phyloP scores from a whole-genome alignment of 2,329 filamentous ascomycete species.

The Aspergillus jensenii region DNA sequence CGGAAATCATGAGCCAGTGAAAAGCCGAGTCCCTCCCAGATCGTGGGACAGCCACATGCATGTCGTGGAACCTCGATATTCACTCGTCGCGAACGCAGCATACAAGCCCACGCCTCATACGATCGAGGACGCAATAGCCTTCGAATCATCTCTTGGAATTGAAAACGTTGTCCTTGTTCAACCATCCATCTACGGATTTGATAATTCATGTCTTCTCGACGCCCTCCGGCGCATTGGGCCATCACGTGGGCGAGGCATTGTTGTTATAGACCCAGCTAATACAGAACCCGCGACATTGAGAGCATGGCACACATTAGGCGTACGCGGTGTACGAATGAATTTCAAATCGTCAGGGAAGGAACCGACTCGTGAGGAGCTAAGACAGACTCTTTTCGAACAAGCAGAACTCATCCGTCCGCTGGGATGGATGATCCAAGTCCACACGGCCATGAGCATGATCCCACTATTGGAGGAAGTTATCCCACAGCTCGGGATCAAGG shows the following conservation, averaged over 20 bases:
- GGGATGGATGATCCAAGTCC: slow-evolving; percentile 60
- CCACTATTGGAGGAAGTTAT: slow-evolving; percentile 51
- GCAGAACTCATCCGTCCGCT: slow-evolving; percentile 52
- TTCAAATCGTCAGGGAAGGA: slow-evolving; percentile 53
- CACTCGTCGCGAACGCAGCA: slow-evolving; percentile 48
- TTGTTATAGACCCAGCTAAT: slow-evolving; percentile 54
- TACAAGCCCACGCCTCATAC: slow-evolving; percentile 54
- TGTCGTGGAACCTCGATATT: slow-evolving; percentile 57
- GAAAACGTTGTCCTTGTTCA: slow-evolving; percentile 60
- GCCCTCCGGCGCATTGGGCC: slow-evolving; percentile 53
- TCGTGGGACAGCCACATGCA: slow-evolving; percentile 67
- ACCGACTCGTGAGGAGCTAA: slow-evolving; percentile 43
- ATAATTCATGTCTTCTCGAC: slow-evolving; percentile 60
- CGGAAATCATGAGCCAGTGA: slow-evolving; percentile 9
- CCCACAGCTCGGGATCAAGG: slow-evolving; percentile 49
- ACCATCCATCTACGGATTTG: slow-evolving; percentile 61
- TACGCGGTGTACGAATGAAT: slow-evolving; percentile 61
- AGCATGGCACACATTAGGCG: slow-evolving; percentile 58
- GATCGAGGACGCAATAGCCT: slow-evolving; percentile 52
- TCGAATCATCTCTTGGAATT: slow-evolving; percentile 54
- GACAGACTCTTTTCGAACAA: slow-evolving; percentile 46
- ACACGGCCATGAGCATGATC: slow-evolving; percentile 54
- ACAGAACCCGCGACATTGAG: slow-evolving; percentile 42
- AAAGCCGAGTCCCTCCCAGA: slow-evolving; percentile 27
- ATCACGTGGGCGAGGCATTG: slow-evolving; percentile 53